These are phyloP conservation scores for Xylogone sp. DNA, from an alignment of 2,329 filamentous ascomycete genomes.

Conservation along the genomic window DNA sequence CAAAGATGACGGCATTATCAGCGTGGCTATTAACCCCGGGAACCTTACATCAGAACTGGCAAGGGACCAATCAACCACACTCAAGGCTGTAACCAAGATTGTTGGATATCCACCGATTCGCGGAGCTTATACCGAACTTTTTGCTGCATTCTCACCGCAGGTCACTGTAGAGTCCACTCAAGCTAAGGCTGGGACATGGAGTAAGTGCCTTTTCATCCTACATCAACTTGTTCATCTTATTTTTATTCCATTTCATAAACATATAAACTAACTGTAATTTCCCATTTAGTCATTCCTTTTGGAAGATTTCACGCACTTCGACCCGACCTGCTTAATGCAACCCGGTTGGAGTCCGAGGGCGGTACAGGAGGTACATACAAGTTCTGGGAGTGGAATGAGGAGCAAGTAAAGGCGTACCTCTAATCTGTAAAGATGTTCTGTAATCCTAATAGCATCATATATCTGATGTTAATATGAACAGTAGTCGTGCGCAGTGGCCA, in stretches of 20 bases:
- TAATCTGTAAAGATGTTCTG: not conserved
- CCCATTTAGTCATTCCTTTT: conserved; percentile 41
- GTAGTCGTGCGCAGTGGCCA: no score
- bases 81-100: not conserved
- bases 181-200: conserved; percentile 10
- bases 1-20: conserved; percentile 12
- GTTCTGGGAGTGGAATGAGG: conserved; percentile 40
- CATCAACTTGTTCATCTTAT: not conserved
- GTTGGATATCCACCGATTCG: conserved; percentile 7
- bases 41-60: conserved; percentile 10
- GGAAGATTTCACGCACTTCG: conserved; percentile 31
- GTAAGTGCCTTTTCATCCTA: conserved; percentile 10
- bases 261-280: not conserved
- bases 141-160: conserved; percentile 12
- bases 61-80: not conserved
- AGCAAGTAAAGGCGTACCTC: conserved; percentile 31
- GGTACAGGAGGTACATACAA: conserved; percentile 29
- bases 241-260: no score
- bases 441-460: no score
- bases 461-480: no score
- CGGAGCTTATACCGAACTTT: conserved; percentile 14
- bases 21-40: conserved; percentile 14
- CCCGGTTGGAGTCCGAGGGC: conserved; percentile 28
- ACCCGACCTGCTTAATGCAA: conserved; percentile 25
- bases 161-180: conserved; percentile 12